phyloP scores from a whole-genome alignment of 1,284 basidiomycete genomes.

The Pterulicium gracile region DNA sequence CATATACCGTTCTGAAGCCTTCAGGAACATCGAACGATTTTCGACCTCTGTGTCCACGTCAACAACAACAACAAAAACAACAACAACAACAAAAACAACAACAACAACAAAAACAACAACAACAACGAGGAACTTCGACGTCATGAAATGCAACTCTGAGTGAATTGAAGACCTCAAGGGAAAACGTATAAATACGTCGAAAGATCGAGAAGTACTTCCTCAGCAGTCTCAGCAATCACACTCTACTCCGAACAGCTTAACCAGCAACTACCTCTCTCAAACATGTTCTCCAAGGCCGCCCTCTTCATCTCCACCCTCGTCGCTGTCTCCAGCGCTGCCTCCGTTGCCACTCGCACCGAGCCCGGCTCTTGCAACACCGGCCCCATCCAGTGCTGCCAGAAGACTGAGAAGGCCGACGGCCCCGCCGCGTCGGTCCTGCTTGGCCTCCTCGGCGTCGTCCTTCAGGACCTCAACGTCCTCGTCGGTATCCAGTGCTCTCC shows the following conservation, averaged over 20 bases:
- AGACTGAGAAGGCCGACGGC: neutral
- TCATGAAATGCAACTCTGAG: neutral
- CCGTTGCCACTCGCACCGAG: slow-evolving; percentile 6
- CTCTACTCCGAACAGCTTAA: no score
- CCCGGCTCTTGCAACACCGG: slow-evolving; percentile 11
- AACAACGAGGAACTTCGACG: no score
- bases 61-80: no score
- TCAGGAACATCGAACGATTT: neutral
- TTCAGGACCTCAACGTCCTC: neutral
- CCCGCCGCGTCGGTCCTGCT: neutral
- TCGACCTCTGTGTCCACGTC: neutral
- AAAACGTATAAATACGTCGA: slow-evolving; percentile 7
- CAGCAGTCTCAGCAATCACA: neutral
- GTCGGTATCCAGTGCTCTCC: slow-evolving; percentile 3
- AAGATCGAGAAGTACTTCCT: neutral
- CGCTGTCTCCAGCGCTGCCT: slow-evolving; percentile 15
- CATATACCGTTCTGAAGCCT: neutral
- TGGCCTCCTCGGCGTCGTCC: slow-evolving; percentile 1
- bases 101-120: no score
- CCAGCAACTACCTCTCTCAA: neutral
- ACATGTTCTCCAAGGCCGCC: slow-evolving; percentile 11
- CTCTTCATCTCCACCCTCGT: slow-evolving; percentile 9
- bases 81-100: no score
- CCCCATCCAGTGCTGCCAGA: slow-evolving; percentile 13
- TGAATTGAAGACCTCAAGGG: slow-evolving; percentile 7